Conservation (phyloP, 805 yeast species). For the Jamesozyma gamospora region DNA sequence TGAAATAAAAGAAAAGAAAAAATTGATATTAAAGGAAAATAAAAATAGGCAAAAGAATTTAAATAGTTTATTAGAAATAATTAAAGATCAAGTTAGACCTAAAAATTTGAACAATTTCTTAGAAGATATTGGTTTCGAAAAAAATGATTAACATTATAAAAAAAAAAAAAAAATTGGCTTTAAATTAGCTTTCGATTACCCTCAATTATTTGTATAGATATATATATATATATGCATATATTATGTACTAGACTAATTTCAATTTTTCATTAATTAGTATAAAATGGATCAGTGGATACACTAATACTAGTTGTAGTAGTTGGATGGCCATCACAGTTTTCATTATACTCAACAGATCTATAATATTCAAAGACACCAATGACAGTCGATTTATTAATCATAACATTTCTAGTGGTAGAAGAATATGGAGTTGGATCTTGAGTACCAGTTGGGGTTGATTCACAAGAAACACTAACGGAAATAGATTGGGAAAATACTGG, state of each 20-base stretch:
- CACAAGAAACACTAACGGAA: conserved; percentile 10
- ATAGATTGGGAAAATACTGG: conserved; percentile 2
- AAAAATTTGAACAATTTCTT: conserved; percentile 19
- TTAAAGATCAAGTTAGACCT: conserved; percentile 21
- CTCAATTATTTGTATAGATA: not conserved
- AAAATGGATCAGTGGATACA: not conserved
- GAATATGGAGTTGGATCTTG: conserved; percentile 22
- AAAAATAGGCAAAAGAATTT: conserved; percentile 11
- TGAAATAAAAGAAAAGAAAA: conserved; percentile 7
- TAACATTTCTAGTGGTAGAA: conserved; percentile 9
- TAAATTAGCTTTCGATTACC: no score
- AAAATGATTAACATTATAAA: not conserved
- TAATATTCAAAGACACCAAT: conserved; percentile 17
- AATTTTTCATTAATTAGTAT: no score
- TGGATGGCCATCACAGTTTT: conserved; percentile 12
- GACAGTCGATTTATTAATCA: conserved; percentile 11
- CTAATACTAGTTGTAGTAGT: conserved; percentile 2
- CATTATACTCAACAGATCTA: conserved; percentile 16
- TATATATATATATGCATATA: not conserved
- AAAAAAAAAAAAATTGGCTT: no score
- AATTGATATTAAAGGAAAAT: conserved; percentile 11
- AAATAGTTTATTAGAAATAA: conserved; percentile 11
- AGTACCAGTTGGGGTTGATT: conserved; percentile 15
- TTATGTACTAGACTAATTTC: no score
- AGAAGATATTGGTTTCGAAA: conserved; percentile 23